A percentile compares a stretch with the other conserved stretches of the same genome.
phyloP scores from a whole-genome alignment of 192 early-diverging fungal species.

The Coemansia sp. region DNA sequence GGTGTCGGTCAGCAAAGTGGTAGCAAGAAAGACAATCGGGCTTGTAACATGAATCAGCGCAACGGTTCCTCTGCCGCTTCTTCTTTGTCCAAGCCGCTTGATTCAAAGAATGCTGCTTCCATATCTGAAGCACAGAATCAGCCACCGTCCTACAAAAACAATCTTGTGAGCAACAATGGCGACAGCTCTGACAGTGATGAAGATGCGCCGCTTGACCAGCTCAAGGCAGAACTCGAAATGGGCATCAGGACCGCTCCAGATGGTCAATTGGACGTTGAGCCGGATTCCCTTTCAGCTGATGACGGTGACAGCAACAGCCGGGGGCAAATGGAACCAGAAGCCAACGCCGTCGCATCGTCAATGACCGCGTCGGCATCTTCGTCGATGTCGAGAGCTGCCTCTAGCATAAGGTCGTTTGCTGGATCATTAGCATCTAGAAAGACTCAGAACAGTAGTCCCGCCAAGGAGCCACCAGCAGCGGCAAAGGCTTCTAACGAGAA shows the following conservation, averaged over 20 bases:
- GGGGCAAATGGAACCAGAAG: not conserved
- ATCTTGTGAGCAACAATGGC: not conserved
- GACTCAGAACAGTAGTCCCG: not conserved
- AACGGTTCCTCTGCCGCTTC: not conserved
- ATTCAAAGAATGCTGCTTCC: slow-evolving; percentile 6
- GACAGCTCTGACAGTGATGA: slow-evolving; percentile 19
- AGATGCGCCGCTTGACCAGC: slow-evolving; percentile 43
- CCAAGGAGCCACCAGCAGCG: not conserved
- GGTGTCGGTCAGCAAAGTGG: not conserved
- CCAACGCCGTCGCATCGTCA: not conserved
- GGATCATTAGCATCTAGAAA: not conserved
- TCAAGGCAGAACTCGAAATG: slow-evolving; percentile 37
- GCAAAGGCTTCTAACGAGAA: not conserved
- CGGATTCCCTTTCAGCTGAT: not conserved
- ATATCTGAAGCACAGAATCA: not conserved
- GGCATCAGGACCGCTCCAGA: slow-evolving; percentile 10
- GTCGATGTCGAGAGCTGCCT: not conserved
- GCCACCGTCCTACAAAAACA: not conserved
- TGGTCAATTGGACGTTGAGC: not conserved
- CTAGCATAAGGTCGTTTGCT: not conserved
- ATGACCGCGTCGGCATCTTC: not conserved
- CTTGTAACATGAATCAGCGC: not conserved
- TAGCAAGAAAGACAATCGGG: not conserved
- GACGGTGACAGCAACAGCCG: not conserved
- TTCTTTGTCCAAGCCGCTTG: slow-evolving; percentile 1